These are phyloP conservation scores for Knufia petricola DNA, from an alignment of 2,329 filamentous ascomycete species.

Conservation along the genomic window DNA sequence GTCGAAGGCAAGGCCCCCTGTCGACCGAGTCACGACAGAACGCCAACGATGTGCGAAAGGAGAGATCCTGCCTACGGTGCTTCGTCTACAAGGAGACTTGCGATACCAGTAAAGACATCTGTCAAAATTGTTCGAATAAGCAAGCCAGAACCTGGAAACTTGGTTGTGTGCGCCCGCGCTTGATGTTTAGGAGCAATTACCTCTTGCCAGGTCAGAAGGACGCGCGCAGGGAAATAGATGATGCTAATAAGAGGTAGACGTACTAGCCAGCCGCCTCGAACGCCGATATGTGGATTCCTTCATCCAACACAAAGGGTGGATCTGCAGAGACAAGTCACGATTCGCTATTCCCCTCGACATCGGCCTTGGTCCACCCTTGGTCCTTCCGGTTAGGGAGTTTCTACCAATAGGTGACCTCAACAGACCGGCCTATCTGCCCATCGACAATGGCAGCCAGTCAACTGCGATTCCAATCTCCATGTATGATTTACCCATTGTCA, in stretches of 20 bases:
- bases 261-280: constrained; percentile 8
- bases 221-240: not conserved
- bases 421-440: constrained; percentile 5
- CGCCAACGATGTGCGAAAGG: constrained; percentile 10
- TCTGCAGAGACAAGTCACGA: constrained; percentile 8
- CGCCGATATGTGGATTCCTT: constrained; percentile 8
- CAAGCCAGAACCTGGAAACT: constrained; percentile 10
- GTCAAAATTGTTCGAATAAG: constrained; percentile 9
- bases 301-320: constrained; percentile 10
- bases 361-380: constrained; percentile 7
- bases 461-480: constrained; percentile 10
- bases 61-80: constrained; percentile 7
- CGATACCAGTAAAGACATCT: constrained; percentile 9
- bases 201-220: constrained; percentile 6
- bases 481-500: constrained; percentile 10
- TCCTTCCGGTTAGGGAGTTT: constrained; percentile 8
- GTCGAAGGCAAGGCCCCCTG: constrained; percentile 73
- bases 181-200: constrained; percentile 5
- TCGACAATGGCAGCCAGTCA: constrained; percentile 7
- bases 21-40: constrained; percentile 7
- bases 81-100: constrained; percentile 9
- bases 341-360: constrained; percentile 10
- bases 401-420: constrained; percentile 6
- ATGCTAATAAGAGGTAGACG: constrained; percentile 4
- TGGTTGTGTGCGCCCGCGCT: constrained; percentile 9